phyloP scores from a whole-genome alignment of 305 asterid species.

The Euphrasia arctica region DNA sequence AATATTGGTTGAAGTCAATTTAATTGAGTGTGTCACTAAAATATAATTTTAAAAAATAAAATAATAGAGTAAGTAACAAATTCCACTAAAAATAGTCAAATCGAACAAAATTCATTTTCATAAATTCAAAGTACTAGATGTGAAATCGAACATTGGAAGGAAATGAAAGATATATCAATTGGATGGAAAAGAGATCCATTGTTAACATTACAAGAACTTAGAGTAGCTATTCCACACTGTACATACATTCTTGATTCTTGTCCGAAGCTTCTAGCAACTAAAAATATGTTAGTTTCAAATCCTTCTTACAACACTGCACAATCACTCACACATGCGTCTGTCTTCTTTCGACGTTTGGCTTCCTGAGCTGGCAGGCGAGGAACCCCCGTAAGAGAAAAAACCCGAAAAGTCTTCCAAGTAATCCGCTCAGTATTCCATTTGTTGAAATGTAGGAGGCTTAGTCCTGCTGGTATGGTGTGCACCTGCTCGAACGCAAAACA shows the following conservation, averaged over 20 bases:
- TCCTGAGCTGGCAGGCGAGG: background rate
- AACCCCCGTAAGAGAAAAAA: background rate
- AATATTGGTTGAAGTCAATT: too few species aligned
- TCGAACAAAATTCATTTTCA: too few species aligned
- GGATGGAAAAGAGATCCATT: background rate
- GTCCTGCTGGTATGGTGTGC: slow-evolving; percentile 2
- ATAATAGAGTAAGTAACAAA: too few species aligned
- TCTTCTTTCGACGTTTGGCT: background rate
- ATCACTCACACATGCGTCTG: background rate
- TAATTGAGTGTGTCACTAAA: too few species aligned
- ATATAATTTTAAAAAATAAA: too few species aligned
- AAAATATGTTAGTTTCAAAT: slow-evolving; percentile 5
- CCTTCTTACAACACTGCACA: background rate
- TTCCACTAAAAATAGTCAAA: too few species aligned
- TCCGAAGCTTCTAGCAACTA: slow-evolving; percentile 22
- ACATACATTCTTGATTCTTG: slow-evolving; percentile 14
- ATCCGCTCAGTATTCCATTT: slow-evolving; percentile 13
- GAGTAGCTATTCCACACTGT: slow-evolving; percentile 2
- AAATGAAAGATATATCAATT: too few species aligned
- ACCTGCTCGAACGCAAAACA: background rate
- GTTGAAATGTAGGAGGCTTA: slow-evolving; percentile 6
- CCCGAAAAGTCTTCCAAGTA: background rate
- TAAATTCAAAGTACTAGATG: too few species aligned
- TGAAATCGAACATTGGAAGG: too few species aligned
- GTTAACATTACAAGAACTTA: background rate